These are phyloP conservation scores for Solanum corneliomulleri DNA, from an alignment of 257 asterid genomes.

Conservation along the genomic window DNA sequence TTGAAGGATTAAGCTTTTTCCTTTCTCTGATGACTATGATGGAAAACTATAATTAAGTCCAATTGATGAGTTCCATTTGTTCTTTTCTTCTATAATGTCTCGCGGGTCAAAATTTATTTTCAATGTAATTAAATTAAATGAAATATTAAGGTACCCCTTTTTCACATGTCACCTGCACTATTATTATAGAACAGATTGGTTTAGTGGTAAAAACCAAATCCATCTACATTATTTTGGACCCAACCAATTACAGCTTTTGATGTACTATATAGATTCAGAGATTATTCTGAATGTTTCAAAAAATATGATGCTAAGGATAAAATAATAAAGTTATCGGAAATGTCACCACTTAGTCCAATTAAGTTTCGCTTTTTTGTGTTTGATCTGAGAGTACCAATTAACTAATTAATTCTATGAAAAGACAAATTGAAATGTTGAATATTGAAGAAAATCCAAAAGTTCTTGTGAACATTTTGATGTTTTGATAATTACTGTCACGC, in stretches of 20 bases:
- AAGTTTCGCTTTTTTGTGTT: background rate
- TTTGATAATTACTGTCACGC: background rate
- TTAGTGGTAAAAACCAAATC: background rate
- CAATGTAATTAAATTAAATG: background rate
- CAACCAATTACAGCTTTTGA: too few species aligned
- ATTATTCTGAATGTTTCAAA: background rate
- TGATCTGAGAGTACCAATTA: background rate
- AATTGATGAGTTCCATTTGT: background rate
- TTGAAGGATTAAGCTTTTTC: background rate
- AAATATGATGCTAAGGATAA: background rate
- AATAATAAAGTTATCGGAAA: background rate
- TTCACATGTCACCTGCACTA: background rate
- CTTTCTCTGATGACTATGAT: background rate
- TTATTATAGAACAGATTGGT: background rate
- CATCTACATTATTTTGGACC: too few species aligned
- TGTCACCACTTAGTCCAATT: background rate
- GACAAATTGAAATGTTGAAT: background rate
- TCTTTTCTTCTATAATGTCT: background rate
- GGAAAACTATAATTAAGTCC: background rate
- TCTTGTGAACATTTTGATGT: background rate
- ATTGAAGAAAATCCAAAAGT: background rate
- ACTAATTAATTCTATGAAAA: background rate
- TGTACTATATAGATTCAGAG: background rate
- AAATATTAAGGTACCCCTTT: background rate
- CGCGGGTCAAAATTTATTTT: background rate